Evolutionary conservation across 352 stramenopile genomes (phyloP).

Genomic region (Achlya hypogyna): DNA sequence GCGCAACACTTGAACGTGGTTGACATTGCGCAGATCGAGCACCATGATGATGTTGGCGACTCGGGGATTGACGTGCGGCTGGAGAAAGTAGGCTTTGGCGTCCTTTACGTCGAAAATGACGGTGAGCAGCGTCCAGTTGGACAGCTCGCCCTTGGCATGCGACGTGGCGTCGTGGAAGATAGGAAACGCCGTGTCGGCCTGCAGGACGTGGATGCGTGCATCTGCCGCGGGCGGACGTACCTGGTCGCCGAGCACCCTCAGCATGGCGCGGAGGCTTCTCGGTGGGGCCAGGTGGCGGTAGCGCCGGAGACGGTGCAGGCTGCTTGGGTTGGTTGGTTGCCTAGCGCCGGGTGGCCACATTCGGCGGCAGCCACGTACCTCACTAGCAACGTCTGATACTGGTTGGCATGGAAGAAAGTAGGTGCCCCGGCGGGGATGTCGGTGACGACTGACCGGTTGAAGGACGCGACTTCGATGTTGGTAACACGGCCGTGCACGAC

Average conservation of each 20-base stretch:
- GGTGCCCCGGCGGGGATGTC: constrained; percentile 26
- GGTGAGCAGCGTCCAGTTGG: constrained; percentile 59
- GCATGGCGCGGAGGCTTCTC: constrained; percentile 31
- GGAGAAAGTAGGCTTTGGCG: constrained; percentile 4
- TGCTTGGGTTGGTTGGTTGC: constrained; percentile 58
- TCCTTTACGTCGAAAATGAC: constrained; percentile 51
- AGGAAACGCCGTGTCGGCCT: constrained; percentile 40
- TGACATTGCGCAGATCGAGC: constrained; percentile 10
- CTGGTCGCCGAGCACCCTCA: constrained; percentile 58
- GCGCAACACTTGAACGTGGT: constrained; percentile 2
- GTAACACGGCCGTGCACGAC: constrained; percentile 32
- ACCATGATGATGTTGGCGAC: constrained; percentile 16
- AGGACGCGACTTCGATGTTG: constrained; percentile 63
- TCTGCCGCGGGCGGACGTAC: neutral
- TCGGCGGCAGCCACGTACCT: neutral
- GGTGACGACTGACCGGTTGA: constrained; percentile 39
- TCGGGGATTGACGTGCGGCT: constrained; percentile 9
- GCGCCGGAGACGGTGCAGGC: constrained; percentile 46
- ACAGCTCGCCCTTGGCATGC: constrained; percentile 47
- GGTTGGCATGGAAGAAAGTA: constrained; percentile 61
- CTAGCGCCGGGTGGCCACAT: neutral
- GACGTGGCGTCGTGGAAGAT: constrained; percentile 58
- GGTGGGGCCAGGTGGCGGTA: constrained; percentile 43
- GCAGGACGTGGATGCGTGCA: no score
- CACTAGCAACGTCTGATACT: constrained; percentile 60